Base-by-base conservation (phyloP, 805 yeast genomes). In the Pichia sporocuriosa region DNA sequence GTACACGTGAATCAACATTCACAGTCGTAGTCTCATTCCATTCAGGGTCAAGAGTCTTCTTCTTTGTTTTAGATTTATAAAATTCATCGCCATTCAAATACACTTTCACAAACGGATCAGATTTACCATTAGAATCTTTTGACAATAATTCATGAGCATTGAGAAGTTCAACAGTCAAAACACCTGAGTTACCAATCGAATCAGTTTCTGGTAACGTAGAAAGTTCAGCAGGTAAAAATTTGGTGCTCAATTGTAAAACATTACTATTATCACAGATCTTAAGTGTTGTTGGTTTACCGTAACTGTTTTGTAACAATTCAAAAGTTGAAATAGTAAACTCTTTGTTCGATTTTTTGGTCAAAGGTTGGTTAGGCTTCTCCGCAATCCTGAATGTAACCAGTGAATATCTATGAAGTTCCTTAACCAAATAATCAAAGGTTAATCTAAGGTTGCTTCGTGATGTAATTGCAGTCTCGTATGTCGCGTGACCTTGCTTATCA, bases 41-140 rank as follows among this genome's bases (percentile, higher is more conserved):
- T 2, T 66, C 74, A n/a, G 99, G 99, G 45, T 84, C 75, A 52
- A 93, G 70, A 0, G 96, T 87, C 71, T 82, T 88, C 72, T 89
- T 93, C 46, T 76, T 68, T 23, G 81, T 81, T 63, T 85, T 81
- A 28, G 96, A 75, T 67, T 86, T 87, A 69, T 67, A 79, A 45
- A 84, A 68, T 40, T 71, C 71, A 13, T 67, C 69, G 31, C 81
- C 81, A 62, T 89, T 79, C 53, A 86, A 57, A 55, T 70, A 79
- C 48, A 87, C 72, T 54, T 79, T 75, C 45, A 79, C 71, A 59
- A 79, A 90, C 42, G 99, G 99, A 64, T 93, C 99, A 3, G 96
- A 86, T 59, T 84, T 83, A 38, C 97, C 97, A 52, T 81, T 82
- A 24, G 84, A 69, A 63, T 93, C 99, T n/a, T 89, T 94, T 12